Conservation (phyloP, 1,284 basidiomycete species). For the Lentinus polychrous region DNA sequence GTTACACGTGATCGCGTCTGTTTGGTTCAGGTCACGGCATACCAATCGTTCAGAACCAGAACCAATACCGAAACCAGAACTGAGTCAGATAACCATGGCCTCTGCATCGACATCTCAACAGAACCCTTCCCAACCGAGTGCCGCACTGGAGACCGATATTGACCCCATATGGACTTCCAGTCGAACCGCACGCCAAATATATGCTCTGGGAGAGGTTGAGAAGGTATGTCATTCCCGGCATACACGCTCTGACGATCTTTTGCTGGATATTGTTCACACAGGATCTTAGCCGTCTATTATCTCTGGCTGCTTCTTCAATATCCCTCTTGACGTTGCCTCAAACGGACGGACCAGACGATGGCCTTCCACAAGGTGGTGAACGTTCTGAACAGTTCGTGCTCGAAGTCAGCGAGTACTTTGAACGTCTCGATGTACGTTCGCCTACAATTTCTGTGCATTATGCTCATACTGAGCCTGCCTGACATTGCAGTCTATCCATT, state of each 20-base stretch:
- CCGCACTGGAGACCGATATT: conserved; percentile 11
- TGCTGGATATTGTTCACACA: conserved; percentile 20
- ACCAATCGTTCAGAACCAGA: no score
- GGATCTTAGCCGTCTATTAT: conserved; percentile 70
- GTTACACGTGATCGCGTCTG: no score
- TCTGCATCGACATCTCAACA: no score
- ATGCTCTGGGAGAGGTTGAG: conserved; percentile 73
- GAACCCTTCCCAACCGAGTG: no score
- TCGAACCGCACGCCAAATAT: conserved; percentile 73
- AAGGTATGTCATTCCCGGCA: conserved; percentile 40
- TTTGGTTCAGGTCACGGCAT: no score
- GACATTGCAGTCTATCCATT: conserved; percentile 55
- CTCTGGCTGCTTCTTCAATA: conserved; percentile 68
- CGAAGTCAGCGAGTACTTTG: conserved; percentile 78
- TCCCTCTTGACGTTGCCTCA: conserved; percentile 72
- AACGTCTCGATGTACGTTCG: conserved; percentile 61
- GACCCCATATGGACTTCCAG: conserved; percentile 79
- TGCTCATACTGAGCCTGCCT: conserved; percentile 6
- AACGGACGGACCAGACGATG: conserved; percentile 58
- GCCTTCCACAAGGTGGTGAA: conserved; percentile 70
- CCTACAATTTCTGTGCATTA: background rate
- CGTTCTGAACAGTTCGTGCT: conserved; percentile 77
- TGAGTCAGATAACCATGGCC: no score
- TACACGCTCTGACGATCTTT: background rate
- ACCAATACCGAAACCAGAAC: no score